Evolutionary conservation across 2,329 filamentous ascomycete species (phyloP).

Genomic region (Lasiodiplodia hormozganensis): DNA sequence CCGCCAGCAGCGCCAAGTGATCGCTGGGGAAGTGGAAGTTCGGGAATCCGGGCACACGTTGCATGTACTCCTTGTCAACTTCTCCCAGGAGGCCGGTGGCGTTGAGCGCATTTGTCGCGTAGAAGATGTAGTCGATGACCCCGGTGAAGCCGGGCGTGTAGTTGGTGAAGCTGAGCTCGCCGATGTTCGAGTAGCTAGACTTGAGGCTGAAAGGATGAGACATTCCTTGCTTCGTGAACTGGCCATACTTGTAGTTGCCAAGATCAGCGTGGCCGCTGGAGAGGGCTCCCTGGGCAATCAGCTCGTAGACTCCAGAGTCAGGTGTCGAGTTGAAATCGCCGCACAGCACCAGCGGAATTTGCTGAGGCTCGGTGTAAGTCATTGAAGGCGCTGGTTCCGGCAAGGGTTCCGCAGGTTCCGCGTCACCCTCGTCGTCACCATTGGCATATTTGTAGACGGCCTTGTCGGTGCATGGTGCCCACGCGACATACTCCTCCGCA

Average conservation of each 20-base stretch:
- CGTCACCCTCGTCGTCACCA: constrained; percentile 58
- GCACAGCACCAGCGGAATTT: constrained; percentile 89
- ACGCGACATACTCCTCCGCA: constrained; percentile 82
- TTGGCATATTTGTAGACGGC: constrained; percentile 57
- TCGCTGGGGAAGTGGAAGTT: constrained; percentile 95
- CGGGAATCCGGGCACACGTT: constrained; percentile 87
- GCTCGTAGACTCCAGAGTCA: constrained; percentile 88
- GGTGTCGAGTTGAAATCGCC: constrained; percentile 94
- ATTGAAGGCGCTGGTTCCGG: constrained; percentile 79
- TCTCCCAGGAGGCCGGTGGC: constrained; percentile 84
- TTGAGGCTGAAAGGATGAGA: constrained; percentile 93
- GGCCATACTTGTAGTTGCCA: constrained; percentile 83
- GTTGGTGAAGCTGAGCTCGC: constrained; percentile 92
- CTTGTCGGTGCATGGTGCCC: constrained; percentile 84
- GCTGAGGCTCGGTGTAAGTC: constrained; percentile 83
- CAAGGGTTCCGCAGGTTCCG: constrained; percentile 57
- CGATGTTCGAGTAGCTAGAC: constrained; percentile 84
- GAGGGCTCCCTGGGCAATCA: constrained; percentile 82
- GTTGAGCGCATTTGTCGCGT: constrained; percentile 87
- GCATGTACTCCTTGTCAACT: constrained; percentile 83
- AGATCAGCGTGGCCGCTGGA: constrained; percentile 82
- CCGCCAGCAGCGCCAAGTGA: constrained; percentile 86
- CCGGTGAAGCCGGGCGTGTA: constrained; percentile 94
- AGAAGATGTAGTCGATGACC: constrained; percentile 98
- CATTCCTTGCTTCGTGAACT: constrained; percentile 90